phyloP scores from a whole-genome alignment of 2,329 filamentous ascomycete species.

The Ascochyta rabiei region DNA sequence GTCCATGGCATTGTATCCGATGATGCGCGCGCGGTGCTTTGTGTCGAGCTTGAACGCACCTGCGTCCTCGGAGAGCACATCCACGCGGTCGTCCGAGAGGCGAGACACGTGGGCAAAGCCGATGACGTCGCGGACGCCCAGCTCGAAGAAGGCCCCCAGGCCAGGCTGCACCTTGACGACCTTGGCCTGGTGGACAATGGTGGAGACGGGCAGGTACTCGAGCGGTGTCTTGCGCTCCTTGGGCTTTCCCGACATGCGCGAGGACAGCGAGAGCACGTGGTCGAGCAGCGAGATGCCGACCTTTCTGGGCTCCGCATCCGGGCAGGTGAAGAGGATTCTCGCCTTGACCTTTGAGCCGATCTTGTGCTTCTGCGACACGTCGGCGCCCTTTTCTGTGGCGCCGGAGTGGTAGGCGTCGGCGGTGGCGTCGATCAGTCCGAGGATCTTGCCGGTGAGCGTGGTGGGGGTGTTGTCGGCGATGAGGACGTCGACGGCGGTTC shows the following conservation, averaged over 20 bases:
- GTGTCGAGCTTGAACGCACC: constrained; percentile 81
- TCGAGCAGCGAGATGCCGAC: constrained; percentile 86
- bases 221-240: constrained; percentile 60
- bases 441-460: constrained; percentile 87
- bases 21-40: constrained; percentile 77
- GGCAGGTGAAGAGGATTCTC: constrained; percentile 87
- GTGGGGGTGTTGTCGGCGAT: constrained; percentile 74
- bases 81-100: constrained; percentile 87
- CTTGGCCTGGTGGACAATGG: constrained; percentile 76
- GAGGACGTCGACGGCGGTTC: constrained; percentile 85
- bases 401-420: constrained; percentile 91
- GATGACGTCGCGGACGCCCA: constrained; percentile 70
- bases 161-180: constrained; percentile 80
- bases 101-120: constrained; percentile 95
- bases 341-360: constrained; percentile 83
- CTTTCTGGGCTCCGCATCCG: constrained; percentile 77
- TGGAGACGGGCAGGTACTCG: constrained; percentile 71
- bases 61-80: constrained; percentile 75
- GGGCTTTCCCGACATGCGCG: constrained; percentile 44
- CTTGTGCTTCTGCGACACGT: constrained; percentile 80
- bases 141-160: constrained; percentile 79
- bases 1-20: constrained; percentile 87
- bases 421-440: constrained; percentile 89
- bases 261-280: constrained; percentile 74
- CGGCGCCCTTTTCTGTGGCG: constrained; percentile 68